A percentile compares a stretch with the other conserved stretches of the same genome.
Conservation (phyloP, 305 asterid species). For the Ajuga reptans region DNA sequence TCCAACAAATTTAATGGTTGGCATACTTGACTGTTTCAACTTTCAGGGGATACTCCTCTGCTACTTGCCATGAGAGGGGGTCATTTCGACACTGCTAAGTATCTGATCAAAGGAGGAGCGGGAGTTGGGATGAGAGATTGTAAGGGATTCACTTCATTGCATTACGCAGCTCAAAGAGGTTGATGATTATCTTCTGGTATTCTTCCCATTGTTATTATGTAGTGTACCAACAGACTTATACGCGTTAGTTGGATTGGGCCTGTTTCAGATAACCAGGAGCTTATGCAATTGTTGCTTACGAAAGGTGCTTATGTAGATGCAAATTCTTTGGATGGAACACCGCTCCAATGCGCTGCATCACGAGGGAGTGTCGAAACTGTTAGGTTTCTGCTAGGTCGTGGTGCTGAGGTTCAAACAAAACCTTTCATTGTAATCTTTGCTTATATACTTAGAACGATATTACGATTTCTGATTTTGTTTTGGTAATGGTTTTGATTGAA, state of each 20-base stretch:
- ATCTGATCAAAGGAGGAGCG: slow-evolving; percentile 22
- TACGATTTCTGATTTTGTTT: not conserved
- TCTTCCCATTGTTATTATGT: not conserved
- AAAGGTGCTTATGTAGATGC: slow-evolving; percentile 27
- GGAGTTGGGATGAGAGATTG: not conserved
- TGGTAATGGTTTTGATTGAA: not conserved
- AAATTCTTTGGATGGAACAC: slow-evolving; percentile 28
- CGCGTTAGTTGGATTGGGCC: not conserved
- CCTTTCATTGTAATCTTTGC: not conserved
- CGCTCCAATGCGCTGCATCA: slow-evolving; percentile 24
- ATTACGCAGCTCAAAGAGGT: slow-evolving; percentile 18
- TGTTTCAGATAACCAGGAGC: slow-evolving; percentile 21
- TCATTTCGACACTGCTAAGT: not conserved
- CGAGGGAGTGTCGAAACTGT: slow-evolving; percentile 11
- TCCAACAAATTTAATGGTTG: no score
- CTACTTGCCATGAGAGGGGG: not conserved
- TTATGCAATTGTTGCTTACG: slow-evolving; percentile 21
- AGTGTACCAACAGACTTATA: not conserved
- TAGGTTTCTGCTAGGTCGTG: slow-evolving; percentile 18
- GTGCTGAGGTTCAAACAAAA: slow-evolving; percentile 26
- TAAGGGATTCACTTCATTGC: slow-evolving; percentile 11
- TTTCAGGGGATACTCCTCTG: slow-evolving; percentile 22
- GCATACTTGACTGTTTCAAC: no score
- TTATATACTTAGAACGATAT: no score
- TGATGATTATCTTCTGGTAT: no score